A percentile compares a stretch with the other conserved stretches of the same genome.
Evolutionary conservation across 352 stramenopile genomes (phyloP).

Genomic region (Pythium grandisporangium): DNA sequence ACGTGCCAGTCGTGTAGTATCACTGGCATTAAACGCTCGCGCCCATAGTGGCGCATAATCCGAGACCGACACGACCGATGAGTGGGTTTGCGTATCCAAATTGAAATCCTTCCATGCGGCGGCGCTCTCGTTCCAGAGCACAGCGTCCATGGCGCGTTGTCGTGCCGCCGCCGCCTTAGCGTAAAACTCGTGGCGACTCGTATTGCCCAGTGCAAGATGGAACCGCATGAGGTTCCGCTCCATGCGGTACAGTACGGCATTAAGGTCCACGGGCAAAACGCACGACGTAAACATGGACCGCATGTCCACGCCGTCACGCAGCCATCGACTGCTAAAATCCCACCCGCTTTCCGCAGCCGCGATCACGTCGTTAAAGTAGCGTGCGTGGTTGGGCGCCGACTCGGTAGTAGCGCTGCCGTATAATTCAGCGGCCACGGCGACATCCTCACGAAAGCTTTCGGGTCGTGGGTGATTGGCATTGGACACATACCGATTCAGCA

Average conservation of each 20-base stretch:
- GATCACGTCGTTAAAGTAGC: constrained; percentile 81
- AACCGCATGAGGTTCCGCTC: constrained; percentile 71
- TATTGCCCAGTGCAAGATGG: constrained; percentile 32
- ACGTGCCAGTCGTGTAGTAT: constrained; percentile 28
- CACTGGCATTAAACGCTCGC: constrained; percentile 37
- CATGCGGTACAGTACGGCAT: constrained; percentile 72
- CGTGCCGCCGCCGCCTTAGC: constrained; percentile 25
- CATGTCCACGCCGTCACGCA: constrained; percentile 49
- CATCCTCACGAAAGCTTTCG: constrained; percentile 83
- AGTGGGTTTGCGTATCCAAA: constrained; percentile 35
- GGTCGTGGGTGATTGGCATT: constrained; percentile 65
- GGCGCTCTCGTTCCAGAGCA: constrained; percentile 54
- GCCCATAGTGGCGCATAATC: constrained; percentile 79
- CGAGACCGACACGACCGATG: constrained; percentile 36
- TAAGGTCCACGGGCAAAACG: constrained; percentile 81
- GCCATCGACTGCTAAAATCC: constrained; percentile 87
- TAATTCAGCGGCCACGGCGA: constrained; percentile 53
- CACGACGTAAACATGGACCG: constrained; percentile 57
- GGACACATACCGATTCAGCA: constrained; percentile 79
- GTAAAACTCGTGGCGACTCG: constrained; percentile 35
- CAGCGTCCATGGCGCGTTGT: constrained; percentile 44
- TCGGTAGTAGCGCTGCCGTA: constrained; percentile 27
- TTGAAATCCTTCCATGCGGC: constrained; percentile 71
- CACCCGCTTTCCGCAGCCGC: constrained; percentile 83
- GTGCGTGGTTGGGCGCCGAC: constrained; percentile 41